Evolutionary conservation across 225 moss, liverwort and hornwort genomes (phyloP).

Genomic region (Antitrichia curtipendula): DNA sequence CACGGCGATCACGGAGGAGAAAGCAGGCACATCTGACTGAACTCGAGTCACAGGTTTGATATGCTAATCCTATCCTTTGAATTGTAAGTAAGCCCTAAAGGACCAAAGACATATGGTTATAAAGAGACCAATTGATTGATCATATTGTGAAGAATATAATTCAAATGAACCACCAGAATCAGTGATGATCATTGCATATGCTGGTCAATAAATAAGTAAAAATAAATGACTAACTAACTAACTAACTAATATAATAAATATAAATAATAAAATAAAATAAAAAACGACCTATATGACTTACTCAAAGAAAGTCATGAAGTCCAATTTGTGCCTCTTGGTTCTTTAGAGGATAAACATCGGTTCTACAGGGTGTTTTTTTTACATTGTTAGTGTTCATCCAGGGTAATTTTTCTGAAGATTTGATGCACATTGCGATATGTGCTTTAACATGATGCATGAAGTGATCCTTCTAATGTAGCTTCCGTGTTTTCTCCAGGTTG

Average conservation of each 20-base stretch:
- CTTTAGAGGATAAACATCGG: neutral
- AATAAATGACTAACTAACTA: no score
- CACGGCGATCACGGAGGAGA: conserved; percentile 87
- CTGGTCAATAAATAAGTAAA: neutral
- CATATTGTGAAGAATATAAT: neutral
- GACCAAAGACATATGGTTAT: neutral
- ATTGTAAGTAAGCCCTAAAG: neutral
- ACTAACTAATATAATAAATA: no score
- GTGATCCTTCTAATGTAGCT: neutral
- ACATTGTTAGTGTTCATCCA: neutral
- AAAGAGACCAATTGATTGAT: neutral
- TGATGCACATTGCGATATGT: neutral
- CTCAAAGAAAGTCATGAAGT: neutral
- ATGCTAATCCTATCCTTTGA: neutral
- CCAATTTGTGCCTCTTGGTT: neutral
- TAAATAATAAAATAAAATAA: no score
- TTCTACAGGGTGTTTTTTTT: neutral
- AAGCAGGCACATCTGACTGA: conserved; percentile 94
- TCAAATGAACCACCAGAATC: neutral
- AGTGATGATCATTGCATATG: neutral
- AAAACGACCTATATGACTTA: neutral
- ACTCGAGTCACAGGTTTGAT: conserved; percentile 73
- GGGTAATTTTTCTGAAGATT: neutral
- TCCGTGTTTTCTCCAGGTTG: conserved; percentile 33
- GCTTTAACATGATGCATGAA: neutral